Evolutionary conservation across 2,329 filamentous ascomycete species (phyloP).

Genomic region (Epichloe elymi): DNA sequence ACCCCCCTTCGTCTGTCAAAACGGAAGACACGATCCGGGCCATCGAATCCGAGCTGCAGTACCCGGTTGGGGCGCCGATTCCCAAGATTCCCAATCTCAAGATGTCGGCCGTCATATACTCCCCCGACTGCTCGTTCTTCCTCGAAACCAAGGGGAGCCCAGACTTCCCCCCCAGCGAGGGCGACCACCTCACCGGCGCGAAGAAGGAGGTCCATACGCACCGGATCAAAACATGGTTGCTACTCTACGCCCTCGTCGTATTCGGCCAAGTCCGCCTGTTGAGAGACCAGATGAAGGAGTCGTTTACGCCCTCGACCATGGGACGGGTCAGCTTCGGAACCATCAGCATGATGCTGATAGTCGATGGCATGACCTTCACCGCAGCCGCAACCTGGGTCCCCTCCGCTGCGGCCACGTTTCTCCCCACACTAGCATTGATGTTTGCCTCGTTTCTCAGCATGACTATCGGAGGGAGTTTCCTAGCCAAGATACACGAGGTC

Average conservation of each 20-base stretch:
- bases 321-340: constrained; percentile 54
- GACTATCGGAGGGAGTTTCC: constrained; percentile 42
- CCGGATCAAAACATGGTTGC: constrained; percentile 45
- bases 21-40: constrained; percentile 31
- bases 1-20: constrained; percentile 19
- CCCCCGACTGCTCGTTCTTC: constrained; percentile 58
- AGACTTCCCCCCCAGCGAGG: constrained; percentile 34
- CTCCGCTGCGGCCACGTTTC: constrained; percentile 40
- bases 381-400: constrained; percentile 43
- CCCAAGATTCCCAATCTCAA: constrained; percentile 40
- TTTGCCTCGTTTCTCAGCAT: constrained; percentile 41
- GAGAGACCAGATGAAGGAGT: constrained; percentile 52
- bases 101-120: constrained; percentile 52
- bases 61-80: constrained; percentile 46
- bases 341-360: constrained; percentile 46
- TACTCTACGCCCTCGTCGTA: constrained; percentile 41
- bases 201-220: constrained; percentile 48
- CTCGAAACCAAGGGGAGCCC: constrained; percentile 53
- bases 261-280: constrained; percentile 49
- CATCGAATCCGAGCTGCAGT: constrained; percentile 50
- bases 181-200: constrained; percentile 43
- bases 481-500: constrained; percentile 46
- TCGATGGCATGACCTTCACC: constrained; percentile 46
- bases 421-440: constrained; percentile 42
- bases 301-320: constrained; percentile 53